Conservation (phyloP, 2,329 filamentous ascomycete species). For the Alternaria burnsii region DNA sequence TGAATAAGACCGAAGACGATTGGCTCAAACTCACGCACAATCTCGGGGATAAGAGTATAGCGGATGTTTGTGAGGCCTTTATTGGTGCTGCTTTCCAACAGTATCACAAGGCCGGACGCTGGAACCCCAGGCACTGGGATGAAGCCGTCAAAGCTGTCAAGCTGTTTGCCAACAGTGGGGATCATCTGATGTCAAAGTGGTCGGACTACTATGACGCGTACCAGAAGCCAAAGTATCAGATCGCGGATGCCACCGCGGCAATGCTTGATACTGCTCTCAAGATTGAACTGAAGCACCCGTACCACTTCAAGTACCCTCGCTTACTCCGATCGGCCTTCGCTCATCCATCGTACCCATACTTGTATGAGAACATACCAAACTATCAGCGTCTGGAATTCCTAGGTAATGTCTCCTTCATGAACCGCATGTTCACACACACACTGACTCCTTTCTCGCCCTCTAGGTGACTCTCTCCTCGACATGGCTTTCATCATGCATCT, state of each 20-base stretch:
- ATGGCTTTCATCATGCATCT: conserved; percentile 85
- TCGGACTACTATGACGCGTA: conserved; percentile 77
- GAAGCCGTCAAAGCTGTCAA: conserved; percentile 72
- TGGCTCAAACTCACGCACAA: conserved; percentile 64
- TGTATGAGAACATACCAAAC: conserved; percentile 80
- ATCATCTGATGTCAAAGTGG: conserved; percentile 75
- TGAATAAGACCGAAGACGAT: conserved; percentile 58
- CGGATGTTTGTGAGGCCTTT: conserved; percentile 92
- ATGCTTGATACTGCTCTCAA: conserved; percentile 74
- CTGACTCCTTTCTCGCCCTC: conserved; percentile 72
- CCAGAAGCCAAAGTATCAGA: conserved; percentile 75
- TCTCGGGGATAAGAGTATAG: conserved; percentile 87
- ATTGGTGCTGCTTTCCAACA: conserved; percentile 83
- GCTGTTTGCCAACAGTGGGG: conserved; percentile 71
- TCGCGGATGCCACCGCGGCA: conserved; percentile 65
- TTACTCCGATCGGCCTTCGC: conserved; percentile 85
- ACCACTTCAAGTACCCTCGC: conserved; percentile 76
- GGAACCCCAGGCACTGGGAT: conserved; percentile 62
- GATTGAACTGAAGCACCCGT: conserved; percentile 67
- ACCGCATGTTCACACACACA: neutral
- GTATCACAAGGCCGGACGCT: conserved; percentile 56
- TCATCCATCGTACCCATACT: conserved; percentile 81
- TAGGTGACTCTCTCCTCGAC: conserved; percentile 89
- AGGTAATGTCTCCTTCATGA: neutral
- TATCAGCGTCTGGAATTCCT: conserved; percentile 68